These are phyloP conservation scores for Saccharomycopsis hybrid DNA, from an alignment of 1,139 yeast genomes.

Conservation along the genomic window DNA sequence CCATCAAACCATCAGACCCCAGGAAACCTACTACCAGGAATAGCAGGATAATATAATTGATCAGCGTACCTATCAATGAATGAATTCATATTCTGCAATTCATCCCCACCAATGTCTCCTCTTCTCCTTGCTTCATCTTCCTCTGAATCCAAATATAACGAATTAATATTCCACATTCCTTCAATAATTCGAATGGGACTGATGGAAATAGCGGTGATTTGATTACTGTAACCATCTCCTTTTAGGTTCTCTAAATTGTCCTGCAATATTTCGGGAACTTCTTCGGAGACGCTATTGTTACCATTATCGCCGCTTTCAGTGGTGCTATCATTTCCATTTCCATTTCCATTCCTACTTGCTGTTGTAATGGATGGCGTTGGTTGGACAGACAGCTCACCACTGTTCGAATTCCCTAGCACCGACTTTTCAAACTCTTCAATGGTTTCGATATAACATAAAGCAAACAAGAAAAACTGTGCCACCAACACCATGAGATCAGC, in stretches of 20 bases:
- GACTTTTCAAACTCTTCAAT: conserved; percentile 4
- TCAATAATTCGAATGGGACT: conserved; percentile 29
- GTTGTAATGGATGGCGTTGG: not conserved
- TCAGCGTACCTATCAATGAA: too few species aligned
- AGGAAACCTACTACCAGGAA: too few species aligned
- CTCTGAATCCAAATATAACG: too few species aligned
- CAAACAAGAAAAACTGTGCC: conserved; percentile 30
- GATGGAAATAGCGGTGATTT: conserved; percentile 28
- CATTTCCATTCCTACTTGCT: not conserved
- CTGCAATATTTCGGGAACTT: not conserved
- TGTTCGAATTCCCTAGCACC: not conserved
- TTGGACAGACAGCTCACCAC: not conserved
- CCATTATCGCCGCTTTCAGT: conserved; percentile 13
- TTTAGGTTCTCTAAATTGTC: conserved; percentile 6
- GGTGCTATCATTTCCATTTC: not conserved
- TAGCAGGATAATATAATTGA: too few species aligned
- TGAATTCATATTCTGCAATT: too few species aligned
- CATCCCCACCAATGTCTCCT: too few species aligned
- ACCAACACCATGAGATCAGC: conserved; percentile 28
- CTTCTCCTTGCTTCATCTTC: too few species aligned
- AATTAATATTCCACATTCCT: conserved; percentile 20
- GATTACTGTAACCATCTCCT: conserved; percentile 40
- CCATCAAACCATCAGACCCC: too few species aligned
- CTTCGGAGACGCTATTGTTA: not conserved
- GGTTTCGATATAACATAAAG: conserved; percentile 25